Evolutionary conservation across 495 filamentous ascomycete genomes (phyloP), one percentile per base, ranked within the genome.

Genomic region (Trichoderma asperelloides): DNA sequence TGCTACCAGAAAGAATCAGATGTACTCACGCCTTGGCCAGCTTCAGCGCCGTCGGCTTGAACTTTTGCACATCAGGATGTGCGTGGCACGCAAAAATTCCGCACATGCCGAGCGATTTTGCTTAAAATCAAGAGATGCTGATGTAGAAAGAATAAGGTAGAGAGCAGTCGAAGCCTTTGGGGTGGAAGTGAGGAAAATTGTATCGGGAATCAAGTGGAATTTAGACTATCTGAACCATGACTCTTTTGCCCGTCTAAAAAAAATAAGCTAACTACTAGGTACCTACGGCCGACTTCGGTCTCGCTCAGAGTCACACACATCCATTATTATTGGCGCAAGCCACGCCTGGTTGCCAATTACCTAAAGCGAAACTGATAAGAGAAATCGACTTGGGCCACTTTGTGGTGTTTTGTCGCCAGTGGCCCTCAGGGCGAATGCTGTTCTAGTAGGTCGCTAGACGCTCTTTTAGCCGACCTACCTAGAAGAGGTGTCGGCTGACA

Each of bases 71-170:
- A 86, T 98, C 90, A 62, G 95, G 95, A 78, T 97, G 93, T n/a
- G n/a, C n/a, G 79, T 97, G 91, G 78, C 93, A 97, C 72, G 93
- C 93, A 77, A 97, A 97, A 73, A 98, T 98, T 76, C 95, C 95
- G 76, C 84, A 86, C 84, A 86, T 86, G 64, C 73, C 84, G 33
- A 76, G 69, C 55, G 40, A 63, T 69, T 43, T 6, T 2, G 13
- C 16, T 9, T 21, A 3, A 12, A 3, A 28, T 40, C 4, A 55
- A 27, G 13, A 9, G 0, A 21, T 25, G 6, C 55, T 60, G 23
- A 13, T 9, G 15, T n/a, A 23, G 21, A 21, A 21, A 55, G 21
- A 23, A 55, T 21, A 55, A 55, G 25, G 12, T 7, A n/a, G 3
- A 7, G 45, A 49, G 45, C 8, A 49, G 45, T 16, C 18, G 45